Base-by-base conservation (phyloP, 805 yeast genomes). In the Sungouiozyma ichnusensis region DNA sequence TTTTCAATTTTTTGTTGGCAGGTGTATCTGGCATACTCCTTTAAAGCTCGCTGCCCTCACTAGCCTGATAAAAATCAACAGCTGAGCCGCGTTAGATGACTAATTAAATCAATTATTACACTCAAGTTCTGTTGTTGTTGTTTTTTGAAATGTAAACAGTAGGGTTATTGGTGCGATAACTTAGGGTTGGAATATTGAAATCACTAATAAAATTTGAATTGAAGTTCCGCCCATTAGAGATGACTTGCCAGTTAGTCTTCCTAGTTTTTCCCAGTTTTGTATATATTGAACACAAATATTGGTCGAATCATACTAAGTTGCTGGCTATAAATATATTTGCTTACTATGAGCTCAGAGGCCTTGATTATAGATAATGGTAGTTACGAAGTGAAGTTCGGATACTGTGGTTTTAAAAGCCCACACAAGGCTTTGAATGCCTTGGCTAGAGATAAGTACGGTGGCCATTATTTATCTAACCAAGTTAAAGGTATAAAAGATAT, bases 281-380 rank as follows among this genome's bases (percentile, higher is more conserved):
- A 17, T 8, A 33, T 2, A 9, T 33, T 17, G 19, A 17, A 17
- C 9, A 16, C 16, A n/a, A n/a, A n/a, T n/a, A n/a, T n/a, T n/a
- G n/a, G n/a, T n/a, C n/a, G n/a, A n/a, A n/a, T n/a, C n/a, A n/a
- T n/a, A n/a, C n/a, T n/a, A n/a, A n/a, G n/a, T n/a, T n/a, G n/a
- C n/a, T n/a, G n/a, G n/a, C n/a, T n/a, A n/a, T n/a, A n/a, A n/a
- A n/a, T 36, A 27, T 36, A 20, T 3, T 19, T 13, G 24, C n/a
- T 14, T 36, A 27, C 38, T 19, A 19, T 58, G 64, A 52, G 48
- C 14, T 43, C 41, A 2, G 31, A 37, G 2, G 56, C 58, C 4
- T 48, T 90, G 20, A 76, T 92, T 3, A 63, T 92, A 14, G 98
- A 92, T 54, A 92, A 92, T 67, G 98, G 98, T 1, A 79, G 95